phyloP scores from a whole-genome alignment of 2,329 filamentous ascomycete genomes.

The Dissoconium aciculare region DNA sequence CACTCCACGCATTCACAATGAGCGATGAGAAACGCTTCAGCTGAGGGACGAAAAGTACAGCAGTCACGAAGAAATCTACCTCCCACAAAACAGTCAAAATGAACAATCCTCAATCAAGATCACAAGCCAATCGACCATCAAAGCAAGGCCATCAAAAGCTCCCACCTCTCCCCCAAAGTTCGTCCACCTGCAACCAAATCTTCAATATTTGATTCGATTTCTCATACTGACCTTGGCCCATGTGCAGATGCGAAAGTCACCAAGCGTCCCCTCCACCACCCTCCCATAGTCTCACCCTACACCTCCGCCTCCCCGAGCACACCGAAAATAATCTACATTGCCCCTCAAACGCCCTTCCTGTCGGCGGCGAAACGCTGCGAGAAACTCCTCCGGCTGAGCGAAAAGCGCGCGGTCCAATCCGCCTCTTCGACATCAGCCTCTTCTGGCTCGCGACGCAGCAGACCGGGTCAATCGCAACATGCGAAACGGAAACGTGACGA shows the following conservation, averaged over 20 bases:
- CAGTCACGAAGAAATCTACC: too few species aligned
- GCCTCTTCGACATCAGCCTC: too few species aligned
- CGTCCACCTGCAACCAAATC: too few species aligned
- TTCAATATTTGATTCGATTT: not conserved
- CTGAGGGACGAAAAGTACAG: too few species aligned
- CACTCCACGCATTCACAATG: too few species aligned
- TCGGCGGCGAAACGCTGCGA: constrained; percentile 50
- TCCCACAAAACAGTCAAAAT: too few species aligned
- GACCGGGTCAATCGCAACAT: constrained; percentile 11
- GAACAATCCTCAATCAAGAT: too few species aligned
- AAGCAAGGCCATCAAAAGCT: too few species aligned
- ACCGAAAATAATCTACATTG: constrained; percentile 51
- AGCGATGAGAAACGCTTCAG: too few species aligned
- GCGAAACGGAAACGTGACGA: constrained; percentile 7
- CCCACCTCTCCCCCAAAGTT: too few species aligned
- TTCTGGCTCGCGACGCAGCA: constrained; percentile 21
- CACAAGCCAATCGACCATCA: too few species aligned
- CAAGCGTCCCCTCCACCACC: constrained; percentile 45
- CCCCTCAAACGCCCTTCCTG: constrained; percentile 50
- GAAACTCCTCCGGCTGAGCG: constrained; percentile 44
- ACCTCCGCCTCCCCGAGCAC: constrained; percentile 27
- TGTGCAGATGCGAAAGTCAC: constrained; percentile 35
- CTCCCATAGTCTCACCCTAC: constrained; percentile 40
- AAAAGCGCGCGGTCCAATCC: constrained; percentile 35
- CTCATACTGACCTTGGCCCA: too few species aligned